phyloP scores from a whole-genome alignment of 2,329 filamentous ascomycete species.

The Helotiales sp. region DNA sequence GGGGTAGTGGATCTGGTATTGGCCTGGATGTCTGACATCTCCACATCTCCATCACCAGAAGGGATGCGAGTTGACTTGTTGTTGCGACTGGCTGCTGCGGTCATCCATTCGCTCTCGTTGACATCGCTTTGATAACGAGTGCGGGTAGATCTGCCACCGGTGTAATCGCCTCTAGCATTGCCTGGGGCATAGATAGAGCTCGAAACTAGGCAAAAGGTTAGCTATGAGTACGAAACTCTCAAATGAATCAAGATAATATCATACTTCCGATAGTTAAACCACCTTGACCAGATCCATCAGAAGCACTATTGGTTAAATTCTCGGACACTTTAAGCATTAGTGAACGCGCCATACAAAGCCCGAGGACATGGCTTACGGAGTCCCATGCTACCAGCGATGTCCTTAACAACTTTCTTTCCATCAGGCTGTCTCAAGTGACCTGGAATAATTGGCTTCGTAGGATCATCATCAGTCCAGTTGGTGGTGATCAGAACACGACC shows the following conservation, averaged over 20 bases:
- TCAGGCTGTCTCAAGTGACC: conserved; percentile 19
- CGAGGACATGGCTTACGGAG: conserved; percentile 11
- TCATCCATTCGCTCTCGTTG: background rate
- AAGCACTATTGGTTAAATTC: background rate
- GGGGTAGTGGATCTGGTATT: background rate
- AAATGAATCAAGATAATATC: background rate
- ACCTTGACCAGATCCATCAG: background rate
- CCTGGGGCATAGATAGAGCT: conserved; percentile 1
- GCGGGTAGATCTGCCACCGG: background rate
- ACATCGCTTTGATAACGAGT: background rate
- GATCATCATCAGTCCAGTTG: conserved; percentile 21
- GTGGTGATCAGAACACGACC: conserved; percentile 17
- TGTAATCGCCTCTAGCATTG: background rate
- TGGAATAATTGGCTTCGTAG: conserved; percentile 22
- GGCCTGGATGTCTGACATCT: background rate
- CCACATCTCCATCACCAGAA: conserved; percentile 3
- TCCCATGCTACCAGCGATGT: conserved; percentile 9
- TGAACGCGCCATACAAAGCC: background rate
- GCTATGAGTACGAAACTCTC: background rate
- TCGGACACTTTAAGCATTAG: background rate
- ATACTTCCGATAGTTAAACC: background rate
- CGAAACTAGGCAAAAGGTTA: background rate
- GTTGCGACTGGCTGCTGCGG: background rate
- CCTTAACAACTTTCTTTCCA: conserved; percentile 5
- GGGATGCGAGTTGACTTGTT: background rate